Percentiles rank a stretch among this genome's conserved stretches.
Evolutionary conservation across 1,284 basidiomycete genomes (phyloP).

Genomic region (Vanrija humicola): DNA sequence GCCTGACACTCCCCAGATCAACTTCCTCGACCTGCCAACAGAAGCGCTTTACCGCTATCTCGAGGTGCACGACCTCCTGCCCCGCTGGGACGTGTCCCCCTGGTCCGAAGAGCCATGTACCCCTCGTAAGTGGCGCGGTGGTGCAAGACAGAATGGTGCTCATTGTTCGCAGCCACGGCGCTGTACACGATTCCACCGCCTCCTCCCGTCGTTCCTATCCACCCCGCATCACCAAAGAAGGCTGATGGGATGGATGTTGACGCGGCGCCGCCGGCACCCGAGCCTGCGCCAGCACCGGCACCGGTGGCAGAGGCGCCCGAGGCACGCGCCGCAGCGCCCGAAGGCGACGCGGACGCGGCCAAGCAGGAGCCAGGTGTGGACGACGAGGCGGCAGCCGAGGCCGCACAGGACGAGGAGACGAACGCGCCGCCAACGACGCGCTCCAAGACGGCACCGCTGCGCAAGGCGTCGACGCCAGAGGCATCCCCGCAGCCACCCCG

Average conservation of each 20-base stretch:
- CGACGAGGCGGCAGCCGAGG: constrained; percentile 8
- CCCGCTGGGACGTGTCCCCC: constrained; percentile 40
- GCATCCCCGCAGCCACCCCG: constrained; percentile 15
- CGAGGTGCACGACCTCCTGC: constrained; percentile 40
- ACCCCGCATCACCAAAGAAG: constrained; percentile 6
- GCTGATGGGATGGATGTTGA: not conserved
- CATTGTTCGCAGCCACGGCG: constrained; percentile 26
- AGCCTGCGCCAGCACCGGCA: not conserved
- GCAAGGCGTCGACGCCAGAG: constrained; percentile 24
- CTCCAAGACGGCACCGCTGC: constrained; percentile 35
- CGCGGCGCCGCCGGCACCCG: not conserved
- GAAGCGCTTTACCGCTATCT: constrained; percentile 43
- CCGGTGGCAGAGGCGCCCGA: not conserved
- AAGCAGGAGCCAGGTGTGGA: not conserved
- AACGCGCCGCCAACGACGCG: constrained; percentile 38
- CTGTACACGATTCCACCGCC: constrained; percentile 30
- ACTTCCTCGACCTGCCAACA: constrained; percentile 41
- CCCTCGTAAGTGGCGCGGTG: constrained; percentile 29
- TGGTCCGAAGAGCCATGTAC: constrained; percentile 44
- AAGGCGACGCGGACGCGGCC: not conserved
- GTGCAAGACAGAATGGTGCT: not conserved
- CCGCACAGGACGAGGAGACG: constrained; percentile 3
- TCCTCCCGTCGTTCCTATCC: constrained; percentile 19
- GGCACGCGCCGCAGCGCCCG: not conserved
- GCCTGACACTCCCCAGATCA: constrained; percentile 27